phyloP scores from a whole-genome alignment of 306 rosid species.

The Acacia confusa region DNA sequence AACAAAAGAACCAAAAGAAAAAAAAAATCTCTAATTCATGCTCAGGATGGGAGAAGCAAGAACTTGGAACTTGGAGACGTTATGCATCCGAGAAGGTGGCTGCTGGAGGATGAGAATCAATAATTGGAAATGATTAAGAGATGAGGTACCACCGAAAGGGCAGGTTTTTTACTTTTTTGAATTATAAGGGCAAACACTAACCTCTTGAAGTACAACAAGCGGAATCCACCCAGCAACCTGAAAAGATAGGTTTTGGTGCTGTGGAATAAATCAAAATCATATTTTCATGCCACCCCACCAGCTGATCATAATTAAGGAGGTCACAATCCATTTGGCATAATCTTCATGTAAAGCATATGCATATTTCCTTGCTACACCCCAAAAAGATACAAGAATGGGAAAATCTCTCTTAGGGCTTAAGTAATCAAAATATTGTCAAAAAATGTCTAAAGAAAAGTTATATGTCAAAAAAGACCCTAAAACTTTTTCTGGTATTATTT shows the following conservation, averaged over 20 bases:
- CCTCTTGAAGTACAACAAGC: no score
- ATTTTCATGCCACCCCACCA: background rate
- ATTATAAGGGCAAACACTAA: no score
- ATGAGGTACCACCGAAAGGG: background rate
- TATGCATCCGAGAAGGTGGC: background rate
- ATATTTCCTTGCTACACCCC: background rate
- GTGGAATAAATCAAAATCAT: background rate
- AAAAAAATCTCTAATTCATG: constrained; percentile 36
- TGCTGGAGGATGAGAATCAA: background rate
- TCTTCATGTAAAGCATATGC: background rate
- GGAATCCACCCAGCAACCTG: no score
- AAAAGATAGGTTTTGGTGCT: background rate
- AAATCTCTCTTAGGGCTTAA: no score
- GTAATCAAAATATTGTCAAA: no score
- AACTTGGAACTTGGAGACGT: background rate
- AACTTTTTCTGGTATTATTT: no score
- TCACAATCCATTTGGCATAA: background rate
- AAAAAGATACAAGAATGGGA: background rate
- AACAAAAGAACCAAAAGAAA: background rate
- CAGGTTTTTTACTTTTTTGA: background rate
- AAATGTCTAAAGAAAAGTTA: no score
- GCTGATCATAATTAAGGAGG: background rate
- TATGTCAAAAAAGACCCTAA: no score
- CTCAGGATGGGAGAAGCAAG: constrained; percentile 12
- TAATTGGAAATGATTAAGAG: background rate